Evolutionary conservation across 768 basidiomycete genomes (phyloP).

Genomic region (Trametopsis cervina): DNA sequence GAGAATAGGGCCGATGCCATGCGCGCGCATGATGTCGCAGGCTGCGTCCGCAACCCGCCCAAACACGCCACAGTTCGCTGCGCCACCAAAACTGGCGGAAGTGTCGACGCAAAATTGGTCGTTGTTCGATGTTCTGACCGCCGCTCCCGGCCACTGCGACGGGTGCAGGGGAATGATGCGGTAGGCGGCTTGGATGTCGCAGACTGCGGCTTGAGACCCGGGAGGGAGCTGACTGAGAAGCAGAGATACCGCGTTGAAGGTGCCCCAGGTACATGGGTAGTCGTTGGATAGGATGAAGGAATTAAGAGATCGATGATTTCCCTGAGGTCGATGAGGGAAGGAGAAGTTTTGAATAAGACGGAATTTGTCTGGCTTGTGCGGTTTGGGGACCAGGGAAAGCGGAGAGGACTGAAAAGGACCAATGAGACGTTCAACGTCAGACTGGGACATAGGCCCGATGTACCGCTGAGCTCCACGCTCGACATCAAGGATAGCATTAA

Average conservation of each 20-base stretch:
- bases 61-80: constrained; percentile 2
- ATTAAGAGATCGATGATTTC: constrained; percentile 22
- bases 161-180: constrained; percentile 24
- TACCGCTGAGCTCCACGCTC: constrained; percentile 34
- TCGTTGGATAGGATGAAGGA: constrained; percentile 23
- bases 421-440: constrained; percentile 25
- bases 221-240: constrained; percentile 29
- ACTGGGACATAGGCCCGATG: constrained; percentile 29
- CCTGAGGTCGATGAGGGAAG: too few relatives aligned
- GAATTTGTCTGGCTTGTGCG: constrained; percentile 17
- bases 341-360: constrained; percentile 28
- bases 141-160: constrained; percentile 29
- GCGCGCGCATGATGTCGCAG: constrained; percentile 21
- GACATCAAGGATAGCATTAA: constrained; percentile 22
- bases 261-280: constrained; percentile 39
- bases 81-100: constrained; percentile 4
- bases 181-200: constrained; percentile 35
- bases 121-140: constrained; percentile 13
- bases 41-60: constrained; percentile 22
- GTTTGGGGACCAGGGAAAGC: constrained; percentile 33
- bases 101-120: constrained; percentile 6
- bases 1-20: constrained; percentile 17
- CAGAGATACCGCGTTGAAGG: constrained; percentile 28
- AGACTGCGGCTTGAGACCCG: constrained; percentile 27
- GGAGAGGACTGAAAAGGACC: constrained; percentile 37